Evolutionary conservation across 2,329 filamentous ascomycete species (phyloP), one percentile per base, ranked within the genome.

Genomic region (Monosporascus sp.): DNA sequence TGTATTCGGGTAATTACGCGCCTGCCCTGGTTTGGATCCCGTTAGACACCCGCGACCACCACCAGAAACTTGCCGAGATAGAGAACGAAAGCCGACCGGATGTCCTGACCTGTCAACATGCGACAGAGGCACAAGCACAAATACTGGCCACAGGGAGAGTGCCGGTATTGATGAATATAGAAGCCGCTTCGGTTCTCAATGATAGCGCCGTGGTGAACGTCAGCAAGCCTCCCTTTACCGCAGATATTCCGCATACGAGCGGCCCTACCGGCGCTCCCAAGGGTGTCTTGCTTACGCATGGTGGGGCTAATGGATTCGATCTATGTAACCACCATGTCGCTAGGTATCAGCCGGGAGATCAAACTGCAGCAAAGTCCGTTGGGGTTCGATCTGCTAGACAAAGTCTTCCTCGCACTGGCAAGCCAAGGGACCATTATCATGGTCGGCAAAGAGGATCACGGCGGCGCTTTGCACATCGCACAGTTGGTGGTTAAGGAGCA

Each of bases 261-360:
- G 51, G 57, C 40, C 46, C 52, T 22, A 56, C 64, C 48, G 50
- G 61, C 48, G 59, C 7, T 0, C 72, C 72, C 3, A 75, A 74
- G 53, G 72, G 71, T 2, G 64, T 72, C 20, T 14, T 60, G 0
- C 38, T 69, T 2, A 58, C 19, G 1, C 63, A 65, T 36, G 34
- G 22, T 9, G 50, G 38, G 38, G 3, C 11, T 45, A 6, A 11
- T 17, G 20, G 17, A 26, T 5, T 16, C 14, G 16, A 26, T 26
- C 9, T 24, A 5, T 26, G 22, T 1, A 6, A 16, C 20, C 19
- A 45, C 20, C 6, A 24, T 26, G 43, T 14, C 5, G 11, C 11
- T 27, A n/a, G 9, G 43, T 11, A 14, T 45, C 14, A 22, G 43
- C 8, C 19, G 8, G 11, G 43, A n/a, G 24, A 20, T 27, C 20